Evolutionary conservation across 805 yeast species (phyloP), one percentile per base, ranked within the genome.

Genomic region (Starmerella floricola): DNA sequence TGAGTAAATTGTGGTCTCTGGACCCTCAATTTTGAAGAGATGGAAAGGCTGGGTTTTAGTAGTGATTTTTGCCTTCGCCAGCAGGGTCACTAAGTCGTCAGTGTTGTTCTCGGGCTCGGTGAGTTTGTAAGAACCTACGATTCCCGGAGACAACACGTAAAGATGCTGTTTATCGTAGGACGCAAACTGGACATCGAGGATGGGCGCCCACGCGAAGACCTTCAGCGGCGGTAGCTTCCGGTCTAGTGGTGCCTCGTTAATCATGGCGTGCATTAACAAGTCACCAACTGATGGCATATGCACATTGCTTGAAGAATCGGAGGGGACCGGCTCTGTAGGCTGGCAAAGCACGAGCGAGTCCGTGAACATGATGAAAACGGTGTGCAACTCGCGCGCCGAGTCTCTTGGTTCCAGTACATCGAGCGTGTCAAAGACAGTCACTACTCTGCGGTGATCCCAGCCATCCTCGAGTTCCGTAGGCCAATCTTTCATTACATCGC

Each of bases 31-130:
- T 29, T 71, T 74, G 66, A 88, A 88, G 26, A 88, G 62, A 62
- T 87, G 95, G 62, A 87, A 85, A 3, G 95, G 87, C 36, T 85
- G 80, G 1, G 77, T 72, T 55, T 88, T 87, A 55, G 76, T 75
- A 41, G 87, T 65, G 17, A 84, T 71, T 47, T 74, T 75, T 0
- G 94, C 80, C 57, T 82, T 79, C 45, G 76, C 73, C 5, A 79
- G 56, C 29, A 76, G 62, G 39, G 74, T 76, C 27, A 78, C 67
- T 30, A 80, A 67, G 40, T 68, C 68, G 19, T 58, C 43, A 3
- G 66, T 62, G 42, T 30, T 50, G 42, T 34, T 50, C 34, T 42
- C 59, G 16, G 49, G 51, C 36, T 48, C 53, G n/a, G 47, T 36
- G 11, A 62, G 49, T 18, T 46, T 29, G 44, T 51, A 61, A 4